Conservation (phyloP, 768 basidiomycete genomes). For the Kwoniella dendrophila region DNA sequence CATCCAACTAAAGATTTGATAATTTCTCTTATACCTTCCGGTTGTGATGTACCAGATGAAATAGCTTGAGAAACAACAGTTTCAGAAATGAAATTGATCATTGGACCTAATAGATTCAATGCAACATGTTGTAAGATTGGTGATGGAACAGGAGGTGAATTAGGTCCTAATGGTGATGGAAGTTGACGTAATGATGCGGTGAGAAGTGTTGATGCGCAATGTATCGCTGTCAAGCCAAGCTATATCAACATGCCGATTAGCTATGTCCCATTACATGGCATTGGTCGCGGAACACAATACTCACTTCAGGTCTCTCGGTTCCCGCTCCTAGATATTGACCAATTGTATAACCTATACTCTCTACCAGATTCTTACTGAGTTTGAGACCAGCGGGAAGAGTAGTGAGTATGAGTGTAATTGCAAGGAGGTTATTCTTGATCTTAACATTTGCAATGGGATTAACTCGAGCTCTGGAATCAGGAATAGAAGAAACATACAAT, state of each 20-base stretch:
- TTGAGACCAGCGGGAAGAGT: conserved; percentile 69
- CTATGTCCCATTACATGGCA: neutral
- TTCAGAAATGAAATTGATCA: conserved; percentile 78
- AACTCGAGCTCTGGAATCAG: conserved; percentile 68
- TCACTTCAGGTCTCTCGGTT: conserved; percentile 64
- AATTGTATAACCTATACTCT: conserved; percentile 81
- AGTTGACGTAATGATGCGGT: conserved; percentile 70
- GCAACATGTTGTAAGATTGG: conserved; percentile 68
- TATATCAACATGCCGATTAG: conserved; percentile 49
- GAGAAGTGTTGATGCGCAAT: conserved; percentile 84
- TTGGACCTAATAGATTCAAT: conserved; percentile 71
- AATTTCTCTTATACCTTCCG: conserved; percentile 73
- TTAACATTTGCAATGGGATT: conserved; percentile 77
- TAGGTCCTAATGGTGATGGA: conserved; percentile 54
- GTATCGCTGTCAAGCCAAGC: conserved; percentile 80
- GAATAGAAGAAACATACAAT: conserved; percentile 11
- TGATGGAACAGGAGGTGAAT: conserved; percentile 27
- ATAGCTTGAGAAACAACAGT: conserved; percentile 67
- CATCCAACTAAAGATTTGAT: conserved; percentile 77
- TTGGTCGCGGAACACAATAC: conserved; percentile 16
- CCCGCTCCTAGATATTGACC: conserved; percentile 73
- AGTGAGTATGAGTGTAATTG: conserved; percentile 80
- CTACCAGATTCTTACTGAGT: conserved; percentile 73
- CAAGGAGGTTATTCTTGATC: conserved; percentile 85
- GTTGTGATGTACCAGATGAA: conserved; percentile 58